phyloP scores from a whole-genome alignment of 306 rosid genomes.

The Casuarina equisetifolia region DNA sequence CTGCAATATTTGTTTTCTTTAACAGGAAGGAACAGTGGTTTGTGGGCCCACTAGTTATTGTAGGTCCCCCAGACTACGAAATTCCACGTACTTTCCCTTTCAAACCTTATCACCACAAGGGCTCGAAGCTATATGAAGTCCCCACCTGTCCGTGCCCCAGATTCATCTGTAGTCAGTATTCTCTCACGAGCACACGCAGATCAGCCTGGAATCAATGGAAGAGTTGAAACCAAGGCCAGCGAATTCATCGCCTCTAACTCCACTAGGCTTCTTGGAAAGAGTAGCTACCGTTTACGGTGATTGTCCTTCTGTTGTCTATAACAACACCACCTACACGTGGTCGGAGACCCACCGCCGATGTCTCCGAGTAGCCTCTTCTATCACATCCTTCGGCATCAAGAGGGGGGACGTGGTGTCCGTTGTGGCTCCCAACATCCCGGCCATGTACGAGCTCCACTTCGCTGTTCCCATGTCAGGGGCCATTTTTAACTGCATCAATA shows the following conservation, averaged over 20 bases:
- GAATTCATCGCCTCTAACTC: slow-evolving; percentile 53
- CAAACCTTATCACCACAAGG: too few relatives aligned
- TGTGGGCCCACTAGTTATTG: too few relatives aligned
- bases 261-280: slow-evolving; percentile 51
- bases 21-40: too few relatives aligned
- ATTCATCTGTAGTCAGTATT: too few relatives aligned
- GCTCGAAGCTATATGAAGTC: too few relatives aligned
- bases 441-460: slow-evolving; percentile 82
- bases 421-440: slow-evolving; percentile 67
- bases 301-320: slow-evolving; percentile 43
- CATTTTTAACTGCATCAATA: slow-evolving; percentile 60
- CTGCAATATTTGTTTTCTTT: too few relatives aligned
- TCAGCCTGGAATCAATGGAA: slow-evolving; percentile 33
- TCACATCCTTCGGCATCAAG: slow-evolving; percentile 46
- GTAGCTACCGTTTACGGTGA: slow-evolving; percentile 54
- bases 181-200: too few relatives aligned
- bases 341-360: slow-evolving; percentile 51
- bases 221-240: slow-evolving; percentile 41
- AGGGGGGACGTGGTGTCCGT: slow-evolving; percentile 56
- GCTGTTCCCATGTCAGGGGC: slow-evolving; percentile 78
- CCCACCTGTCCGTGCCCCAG: too few relatives aligned
- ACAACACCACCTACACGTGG: slow-evolving; percentile 53
- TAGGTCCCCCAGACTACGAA: too few relatives aligned
- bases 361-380: slow-evolving; percentile 57
- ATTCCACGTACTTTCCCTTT: too few relatives aligned